These are phyloP conservation scores for Verbena officinalis DNA, from an alignment of 257 asterid genomes.

Conservation along the genomic window DNA sequence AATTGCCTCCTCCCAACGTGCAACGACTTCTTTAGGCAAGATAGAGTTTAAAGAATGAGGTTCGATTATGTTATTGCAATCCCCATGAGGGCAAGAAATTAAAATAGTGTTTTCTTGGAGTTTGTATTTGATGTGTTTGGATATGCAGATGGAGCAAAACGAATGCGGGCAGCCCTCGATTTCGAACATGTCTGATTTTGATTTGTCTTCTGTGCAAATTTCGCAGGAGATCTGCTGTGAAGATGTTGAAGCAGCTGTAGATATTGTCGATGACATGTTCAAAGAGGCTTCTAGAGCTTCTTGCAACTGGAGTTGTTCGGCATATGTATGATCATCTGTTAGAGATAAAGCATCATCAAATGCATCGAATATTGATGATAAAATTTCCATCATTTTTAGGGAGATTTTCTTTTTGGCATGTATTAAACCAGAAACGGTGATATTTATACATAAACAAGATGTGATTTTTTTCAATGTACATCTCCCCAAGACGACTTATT, in stretches of 20 bases:
- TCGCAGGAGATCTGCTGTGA: constrained; percentile 23
- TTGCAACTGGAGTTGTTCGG: constrained; percentile 36
- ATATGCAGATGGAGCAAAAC: constrained; percentile 37
- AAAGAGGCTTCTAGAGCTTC: constrained; percentile 35
- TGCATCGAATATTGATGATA: constrained; percentile 19
- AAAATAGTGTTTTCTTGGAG: constrained; percentile 27
- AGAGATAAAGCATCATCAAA: constrained; percentile 14
- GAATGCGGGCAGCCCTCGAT: constrained; percentile 39
- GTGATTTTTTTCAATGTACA: too few species aligned
- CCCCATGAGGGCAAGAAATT: constrained; percentile 50
- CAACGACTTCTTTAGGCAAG: constrained; percentile 23
- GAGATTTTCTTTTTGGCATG: not conserved
- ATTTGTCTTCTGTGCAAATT: constrained; percentile 36
- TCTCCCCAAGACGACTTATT: too few species aligned
- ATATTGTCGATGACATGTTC: not conserved
- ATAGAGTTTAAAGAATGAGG: constrained; percentile 24
- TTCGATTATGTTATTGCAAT: constrained; percentile 36
- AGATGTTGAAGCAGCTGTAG: constrained; percentile 19
- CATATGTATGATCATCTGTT: constrained; percentile 2
- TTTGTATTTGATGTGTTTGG: constrained; percentile 42
- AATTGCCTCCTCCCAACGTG: constrained; percentile 49
- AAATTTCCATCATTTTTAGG: constrained; percentile 31
- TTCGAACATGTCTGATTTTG: constrained; percentile 34
- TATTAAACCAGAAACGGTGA: too few species aligned
- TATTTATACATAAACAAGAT: too few species aligned